phyloP scores from a whole-genome alignment of 108 stramenopile species.

The Nitzschia palea region DNA sequence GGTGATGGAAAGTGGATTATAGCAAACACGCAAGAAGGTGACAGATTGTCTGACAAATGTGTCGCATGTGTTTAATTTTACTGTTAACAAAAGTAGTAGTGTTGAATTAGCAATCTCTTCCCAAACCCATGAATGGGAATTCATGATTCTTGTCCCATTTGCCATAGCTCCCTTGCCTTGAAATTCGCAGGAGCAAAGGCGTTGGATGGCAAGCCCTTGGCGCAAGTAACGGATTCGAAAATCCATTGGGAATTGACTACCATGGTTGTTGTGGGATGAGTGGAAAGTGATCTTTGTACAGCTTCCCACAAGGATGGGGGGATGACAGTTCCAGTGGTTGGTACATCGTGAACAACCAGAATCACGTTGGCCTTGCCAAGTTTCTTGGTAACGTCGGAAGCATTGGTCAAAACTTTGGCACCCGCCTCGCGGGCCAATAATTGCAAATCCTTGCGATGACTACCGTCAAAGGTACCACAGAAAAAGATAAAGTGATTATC shows the following conservation, averaged over 20 bases:
- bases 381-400: constrained; percentile 16
- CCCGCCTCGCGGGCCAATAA: constrained; percentile 62
- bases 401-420: constrained; percentile 48
- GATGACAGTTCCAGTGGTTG: constrained; percentile 20
- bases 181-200: constrained; percentile 25
- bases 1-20: constrained; percentile 12
- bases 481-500: constrained; percentile 40
- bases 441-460: constrained; percentile 46
- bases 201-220: constrained; percentile 31
- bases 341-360: constrained; percentile 59
- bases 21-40: not conserved
- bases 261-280: constrained; percentile 8
- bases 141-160: not conserved
- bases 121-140: too few relatives aligned
- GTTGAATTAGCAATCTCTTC: not conserved
- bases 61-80: not conserved
- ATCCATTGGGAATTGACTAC: constrained; percentile 71
- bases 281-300: constrained; percentile 4
- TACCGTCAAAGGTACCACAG: constrained; percentile 43
- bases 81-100: not conserved
- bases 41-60: not conserved
- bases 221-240: constrained; percentile 76
- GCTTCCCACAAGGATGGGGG: constrained; percentile 37
- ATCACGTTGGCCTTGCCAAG: constrained; percentile 45
- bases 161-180: constrained; percentile 5